Evolutionary conservation across 345 rosid species (phyloP).

Genomic region (Populus euphratica): DNA sequence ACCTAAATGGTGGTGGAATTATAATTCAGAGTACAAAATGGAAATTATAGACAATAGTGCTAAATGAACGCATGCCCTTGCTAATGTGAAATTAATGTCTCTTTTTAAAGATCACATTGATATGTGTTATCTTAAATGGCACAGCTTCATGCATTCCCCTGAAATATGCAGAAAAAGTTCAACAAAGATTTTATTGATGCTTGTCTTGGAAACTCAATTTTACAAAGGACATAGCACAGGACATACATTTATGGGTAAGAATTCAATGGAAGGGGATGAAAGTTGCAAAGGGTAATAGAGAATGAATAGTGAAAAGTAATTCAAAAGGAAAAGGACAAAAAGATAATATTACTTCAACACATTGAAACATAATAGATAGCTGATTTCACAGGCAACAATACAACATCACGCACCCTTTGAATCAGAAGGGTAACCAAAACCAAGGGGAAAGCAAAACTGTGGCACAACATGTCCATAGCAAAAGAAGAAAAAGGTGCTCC

Average conservation of each 20-base stretch:
- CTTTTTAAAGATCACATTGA: not conserved
- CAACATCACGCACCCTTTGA: not conserved
- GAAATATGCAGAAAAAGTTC: not conserved
- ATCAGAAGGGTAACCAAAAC: not conserved
- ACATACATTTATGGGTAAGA: not conserved
- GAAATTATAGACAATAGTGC: not conserved
- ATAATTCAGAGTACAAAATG: not conserved
- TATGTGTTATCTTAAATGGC: not conserved
- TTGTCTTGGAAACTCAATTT: not conserved
- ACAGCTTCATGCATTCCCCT: not conserved
- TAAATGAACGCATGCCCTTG: not conserved
- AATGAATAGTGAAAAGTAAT: not conserved
- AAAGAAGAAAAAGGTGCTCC: not conserved
- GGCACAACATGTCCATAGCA: not conserved
- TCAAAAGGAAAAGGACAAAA: too few species aligned
- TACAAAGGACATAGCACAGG: not conserved
- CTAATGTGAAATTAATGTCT: not conserved
- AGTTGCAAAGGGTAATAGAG: not conserved
- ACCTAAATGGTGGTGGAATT: not conserved
- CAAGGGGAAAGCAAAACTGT: not conserved
- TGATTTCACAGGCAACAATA: not conserved
- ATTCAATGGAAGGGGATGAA: not conserved
- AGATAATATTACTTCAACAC: not conserved
- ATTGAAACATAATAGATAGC: not conserved
- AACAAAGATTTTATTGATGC: not conserved